These are phyloP conservation scores for Apiotrichum gracile DNA, from an alignment of 1,284 basidiomycete genomes.

Conservation along the genomic window DNA sequence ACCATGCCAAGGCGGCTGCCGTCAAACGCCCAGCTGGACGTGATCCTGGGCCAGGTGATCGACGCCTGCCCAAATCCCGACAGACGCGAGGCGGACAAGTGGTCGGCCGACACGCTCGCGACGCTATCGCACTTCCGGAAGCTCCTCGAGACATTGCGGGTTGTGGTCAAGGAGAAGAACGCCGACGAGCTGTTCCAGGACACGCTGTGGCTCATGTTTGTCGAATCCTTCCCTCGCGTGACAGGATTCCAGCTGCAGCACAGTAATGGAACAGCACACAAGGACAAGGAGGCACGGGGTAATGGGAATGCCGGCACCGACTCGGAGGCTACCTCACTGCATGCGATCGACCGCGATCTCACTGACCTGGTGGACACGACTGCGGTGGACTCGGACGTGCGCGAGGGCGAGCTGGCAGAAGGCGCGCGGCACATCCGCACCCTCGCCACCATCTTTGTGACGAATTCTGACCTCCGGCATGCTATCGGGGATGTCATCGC, in stretches of 20 bases:
- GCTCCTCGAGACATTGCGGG: not conserved
- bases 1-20: not conserved
- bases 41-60: not conserved
- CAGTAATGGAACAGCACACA: not conserved
- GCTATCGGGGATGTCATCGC: not conserved
- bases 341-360: not conserved
- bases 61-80: not conserved
- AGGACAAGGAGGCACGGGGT: not conserved
- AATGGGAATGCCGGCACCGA: not conserved
- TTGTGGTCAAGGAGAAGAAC: slow-evolving; percentile 10
- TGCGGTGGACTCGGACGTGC: not conserved
- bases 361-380: not conserved
- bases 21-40: not conserved
- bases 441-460: slow-evolving; percentile 6
- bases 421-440: slow-evolving; percentile 3
- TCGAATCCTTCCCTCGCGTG: not conserved
- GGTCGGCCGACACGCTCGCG: not conserved
- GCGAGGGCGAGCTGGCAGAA: slow-evolving; percentile 4
- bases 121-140: not conserved
- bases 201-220: slow-evolving; percentile 2
- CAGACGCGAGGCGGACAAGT: not conserved
- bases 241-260: not conserved
- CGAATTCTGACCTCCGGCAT: slow-evolving; percentile 6
- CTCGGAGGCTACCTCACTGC: not conserved
- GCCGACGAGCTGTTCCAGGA: slow-evolving; percentile 14